Evolutionary conservation across 1,284 basidiomycete species (phyloP).

Genomic region (Cryptococcus floricola): DNA sequence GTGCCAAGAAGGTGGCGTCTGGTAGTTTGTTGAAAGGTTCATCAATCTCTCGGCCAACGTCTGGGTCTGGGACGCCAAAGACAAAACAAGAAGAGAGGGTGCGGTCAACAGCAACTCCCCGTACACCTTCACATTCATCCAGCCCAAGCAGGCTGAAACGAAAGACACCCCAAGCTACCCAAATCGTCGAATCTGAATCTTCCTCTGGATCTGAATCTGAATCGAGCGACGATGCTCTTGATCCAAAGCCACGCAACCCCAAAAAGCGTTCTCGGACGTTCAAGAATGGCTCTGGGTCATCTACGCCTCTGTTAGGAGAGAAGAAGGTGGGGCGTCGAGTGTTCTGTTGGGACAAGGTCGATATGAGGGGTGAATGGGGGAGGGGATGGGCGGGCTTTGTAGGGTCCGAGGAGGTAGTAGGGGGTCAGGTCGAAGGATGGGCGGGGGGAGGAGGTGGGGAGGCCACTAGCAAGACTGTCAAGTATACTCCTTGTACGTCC

Average conservation of each 20-base stretch:
- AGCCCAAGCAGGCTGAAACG: slow-evolving; percentile 8
- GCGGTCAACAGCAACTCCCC: not conserved
- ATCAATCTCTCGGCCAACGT: slow-evolving; percentile 2
- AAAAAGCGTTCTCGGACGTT: slow-evolving; percentile 2
- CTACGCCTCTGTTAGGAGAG: slow-evolving; percentile 14
- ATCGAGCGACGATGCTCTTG: slow-evolving; percentile 20
- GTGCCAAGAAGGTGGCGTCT: not conserved
- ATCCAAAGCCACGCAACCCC: slow-evolving; percentile 11
- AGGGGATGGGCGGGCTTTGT: slow-evolving; percentile 42
- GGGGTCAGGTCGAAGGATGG: slow-evolving; percentile 28
- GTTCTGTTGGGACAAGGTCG: slow-evolving; percentile 31
- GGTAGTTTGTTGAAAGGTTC: not conserved
- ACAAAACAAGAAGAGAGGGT: not conserved
- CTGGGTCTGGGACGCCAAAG: not conserved
- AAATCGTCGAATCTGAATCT: slow-evolving; percentile 16
- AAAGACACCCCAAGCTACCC: slow-evolving; percentile 5
- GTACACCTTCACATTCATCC: slow-evolving; percentile 3
- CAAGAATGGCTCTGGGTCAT: slow-evolving; percentile 1
- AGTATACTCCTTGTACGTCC: slow-evolving; percentile 36
- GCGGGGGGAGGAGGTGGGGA: slow-evolving; percentile 20
- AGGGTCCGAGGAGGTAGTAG: slow-evolving; percentile 30
- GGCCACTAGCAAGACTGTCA: slow-evolving; percentile 20
- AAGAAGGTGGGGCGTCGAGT: slow-evolving; percentile 19
- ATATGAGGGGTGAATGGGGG: slow-evolving; percentile 37
- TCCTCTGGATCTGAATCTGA: slow-evolving; percentile 6